Percentiles rank a stretch among this genome's conserved stretches.
phyloP scores from a whole-genome alignment of 345 rosid species.

The Pseudoturritis turrita region DNA sequence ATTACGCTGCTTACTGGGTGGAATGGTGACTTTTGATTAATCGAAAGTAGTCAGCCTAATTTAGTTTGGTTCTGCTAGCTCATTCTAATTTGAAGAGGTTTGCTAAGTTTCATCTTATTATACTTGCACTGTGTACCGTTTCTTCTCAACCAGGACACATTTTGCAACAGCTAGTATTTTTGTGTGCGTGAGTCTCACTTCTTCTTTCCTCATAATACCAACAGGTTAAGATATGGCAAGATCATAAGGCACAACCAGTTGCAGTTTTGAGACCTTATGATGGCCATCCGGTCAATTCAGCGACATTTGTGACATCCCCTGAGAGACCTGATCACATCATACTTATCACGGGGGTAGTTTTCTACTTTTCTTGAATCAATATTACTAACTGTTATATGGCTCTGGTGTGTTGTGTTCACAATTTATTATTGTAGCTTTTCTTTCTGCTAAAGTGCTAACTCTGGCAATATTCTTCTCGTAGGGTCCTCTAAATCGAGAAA shows the following conservation, averaged over 20 bases:
- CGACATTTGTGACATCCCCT: constrained; percentile 61
- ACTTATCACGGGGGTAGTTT: constrained; percentile 76
- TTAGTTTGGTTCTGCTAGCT: neutral
- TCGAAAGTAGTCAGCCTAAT: neutral
- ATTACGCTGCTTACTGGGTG: neutral
- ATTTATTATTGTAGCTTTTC: neutral
- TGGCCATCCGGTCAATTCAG: constrained; percentile 79
- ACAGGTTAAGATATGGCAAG: constrained; percentile 96
- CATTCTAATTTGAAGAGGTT: neutral
- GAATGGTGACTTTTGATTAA: neutral
- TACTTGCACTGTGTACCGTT: neutral
- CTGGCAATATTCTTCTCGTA: constrained; percentile 11
- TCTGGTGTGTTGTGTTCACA: neutral
- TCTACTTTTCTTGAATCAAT: constrained; percentile 29
- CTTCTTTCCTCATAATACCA: neutral
- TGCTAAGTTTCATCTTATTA: neutral
- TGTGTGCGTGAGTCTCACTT: neutral
- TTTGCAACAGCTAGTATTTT: neutral
- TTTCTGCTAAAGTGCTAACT: neutral
- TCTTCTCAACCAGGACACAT: neutral
- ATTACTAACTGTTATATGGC: neutral
- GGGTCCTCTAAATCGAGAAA: constrained; percentile 81
- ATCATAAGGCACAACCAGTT: constrained; percentile 62
- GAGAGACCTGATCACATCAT: constrained; percentile 75
- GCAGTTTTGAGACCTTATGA: constrained; percentile 74